phyloP scores from a whole-genome alignment of 305 asterid species.

The Striga hermonthica region DNA sequence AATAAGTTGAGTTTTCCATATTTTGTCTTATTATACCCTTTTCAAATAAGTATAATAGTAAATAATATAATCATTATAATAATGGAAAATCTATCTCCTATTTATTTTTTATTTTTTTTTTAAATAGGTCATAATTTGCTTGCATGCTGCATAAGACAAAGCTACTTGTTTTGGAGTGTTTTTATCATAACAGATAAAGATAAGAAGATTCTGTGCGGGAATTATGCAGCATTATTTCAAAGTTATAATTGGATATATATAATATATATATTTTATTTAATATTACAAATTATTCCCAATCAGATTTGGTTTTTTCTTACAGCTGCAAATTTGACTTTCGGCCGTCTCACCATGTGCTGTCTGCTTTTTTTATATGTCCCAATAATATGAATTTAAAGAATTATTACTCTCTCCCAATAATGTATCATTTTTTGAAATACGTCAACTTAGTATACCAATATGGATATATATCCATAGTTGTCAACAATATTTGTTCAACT shows the following conservation, averaged over 20 bases:
- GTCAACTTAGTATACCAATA: too few species aligned
- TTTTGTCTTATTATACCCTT: neutral
- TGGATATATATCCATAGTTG: too few species aligned
- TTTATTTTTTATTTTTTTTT: neutral
- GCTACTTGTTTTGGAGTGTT: constrained; percentile 6
- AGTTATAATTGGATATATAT: neutral
- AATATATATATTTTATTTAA: neutral
- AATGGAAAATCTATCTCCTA: neutral
- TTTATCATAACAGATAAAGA: constrained; percentile 11
- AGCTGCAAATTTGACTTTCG: constrained; percentile 30
- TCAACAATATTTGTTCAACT: too few species aligned
- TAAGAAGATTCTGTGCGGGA: constrained; percentile 24
- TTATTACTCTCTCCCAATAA: too few species aligned
- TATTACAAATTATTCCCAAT: constrained; percentile 7
- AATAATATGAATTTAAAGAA: constrained; percentile 23
- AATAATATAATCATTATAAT: neutral
- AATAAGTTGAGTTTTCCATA: too few species aligned
- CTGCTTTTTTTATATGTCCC: constrained; percentile 24
- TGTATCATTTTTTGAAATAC: too few species aligned
- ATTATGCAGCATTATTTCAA: constrained; percentile 31
- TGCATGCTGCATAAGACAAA: constrained; percentile 23
- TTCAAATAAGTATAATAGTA: neutral
- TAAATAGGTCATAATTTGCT: neutral
- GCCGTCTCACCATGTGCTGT: constrained; percentile 34
- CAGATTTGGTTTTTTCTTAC: constrained; percentile 4